Evolutionary conservation across 2,329 filamentous ascomycete species (phyloP), one percentile per base, ranked within the genome.

Genomic region (Parafenestella ontariensis): DNA sequence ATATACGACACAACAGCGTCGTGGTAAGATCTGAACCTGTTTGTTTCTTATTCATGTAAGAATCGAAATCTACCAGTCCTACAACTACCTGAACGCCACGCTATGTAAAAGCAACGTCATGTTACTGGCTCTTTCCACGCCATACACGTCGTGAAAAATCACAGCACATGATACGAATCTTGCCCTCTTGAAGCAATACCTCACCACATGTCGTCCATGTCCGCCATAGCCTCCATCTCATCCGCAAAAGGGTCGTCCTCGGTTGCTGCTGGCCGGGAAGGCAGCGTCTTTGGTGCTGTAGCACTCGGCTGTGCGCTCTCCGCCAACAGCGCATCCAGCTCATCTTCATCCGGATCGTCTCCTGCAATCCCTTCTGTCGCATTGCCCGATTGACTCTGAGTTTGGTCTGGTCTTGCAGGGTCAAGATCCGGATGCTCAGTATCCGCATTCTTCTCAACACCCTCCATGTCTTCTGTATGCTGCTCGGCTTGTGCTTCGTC

Each of bases 271-370:
- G 58, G 49, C 15, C 50, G 60, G 20, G 50, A 49, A 34, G 54
- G 56, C 1, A 62, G 37, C 26, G 52, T 48, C 17, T 46, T 60
- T 44, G 56, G 36, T 43, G 54, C 23, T 43, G 52, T 47, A 26
- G 40, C 29, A 26, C 43, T 50, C 8, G 52, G 33, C n/a, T 50
- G 51, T 46, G 51, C 63, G 49, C 80, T 78, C 56, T 84, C 83
- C 26, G 79, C 81, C 47, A 87, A 74, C 24, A 87, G 71, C 26
- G 80, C 80, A 61, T 86, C 84, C 18, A 87, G 68, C 47, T 83
- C 81, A 56, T 82, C 77, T 31, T 77, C 76, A 50, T 85, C 82
- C 11, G 84, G 76, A 33, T 79, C 76, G 13, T 59, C 66, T n/a
- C 37, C 46, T 10, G 21, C 43, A 43, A 44, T 33, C n/a, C 50